These are phyloP conservation scores for Acidomyces sp. DNA, from an alignment of 495 filamentous ascomycete species.

Conservation along the genomic window DNA sequence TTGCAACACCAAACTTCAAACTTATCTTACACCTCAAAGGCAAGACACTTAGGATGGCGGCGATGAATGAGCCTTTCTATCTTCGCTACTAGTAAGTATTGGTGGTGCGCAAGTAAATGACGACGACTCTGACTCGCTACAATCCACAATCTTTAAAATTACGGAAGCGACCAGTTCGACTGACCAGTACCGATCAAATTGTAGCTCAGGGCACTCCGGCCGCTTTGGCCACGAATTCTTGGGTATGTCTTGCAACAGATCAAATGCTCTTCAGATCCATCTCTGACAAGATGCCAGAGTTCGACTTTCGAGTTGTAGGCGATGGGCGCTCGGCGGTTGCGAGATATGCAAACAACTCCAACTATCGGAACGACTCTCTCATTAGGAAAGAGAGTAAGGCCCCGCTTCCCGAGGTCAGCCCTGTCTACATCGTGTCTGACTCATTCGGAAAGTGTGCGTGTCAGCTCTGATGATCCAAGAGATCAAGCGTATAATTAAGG, in stretches of 20 bases:
- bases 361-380: constrained; percentile 96
- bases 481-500: constrained; percentile 93
- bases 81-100: constrained; percentile 85
- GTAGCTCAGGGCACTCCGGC: constrained; percentile 90
- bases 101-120: too few relatives aligned
- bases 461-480: constrained; percentile 84
- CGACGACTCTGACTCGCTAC: too few relatives aligned
- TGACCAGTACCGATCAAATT: neutral
- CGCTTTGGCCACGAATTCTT: constrained; percentile 98
- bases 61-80: constrained; percentile 72
- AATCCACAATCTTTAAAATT: too few relatives aligned
- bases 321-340: constrained; percentile 93
- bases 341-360: constrained; percentile 98
- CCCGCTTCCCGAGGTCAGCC: neutral
- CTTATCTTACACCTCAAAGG: neutral
- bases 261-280: neutral
- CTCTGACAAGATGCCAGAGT: constrained; percentile 46
- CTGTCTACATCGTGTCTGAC: neutral
- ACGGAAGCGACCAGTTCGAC: too few relatives aligned
- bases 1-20: neutral
- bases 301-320: constrained; percentile 84
- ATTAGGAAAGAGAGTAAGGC: constrained; percentile 97
- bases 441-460: constrained; percentile 69
- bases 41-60: too few relatives aligned
- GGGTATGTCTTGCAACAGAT: constrained; percentile 38